phyloP scores from a whole-genome alignment of 345 rosid species.

The Eucalyptus sideroxylon region DNA sequence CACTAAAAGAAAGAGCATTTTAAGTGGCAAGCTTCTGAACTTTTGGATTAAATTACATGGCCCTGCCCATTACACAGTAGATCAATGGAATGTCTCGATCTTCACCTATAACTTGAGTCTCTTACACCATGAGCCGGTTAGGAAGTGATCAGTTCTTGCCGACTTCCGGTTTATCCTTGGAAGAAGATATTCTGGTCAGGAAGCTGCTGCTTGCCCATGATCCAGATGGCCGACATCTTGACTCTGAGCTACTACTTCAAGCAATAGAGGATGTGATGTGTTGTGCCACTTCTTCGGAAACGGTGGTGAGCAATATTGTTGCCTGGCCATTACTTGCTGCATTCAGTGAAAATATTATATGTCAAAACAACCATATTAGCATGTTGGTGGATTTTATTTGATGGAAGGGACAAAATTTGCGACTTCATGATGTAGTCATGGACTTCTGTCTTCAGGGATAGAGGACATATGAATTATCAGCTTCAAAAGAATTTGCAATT shows the following conservation, averaged over 20 bases:
- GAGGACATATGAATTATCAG: background rate
- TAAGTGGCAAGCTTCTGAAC: background rate
- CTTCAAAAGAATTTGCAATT: background rate
- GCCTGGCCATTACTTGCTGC: background rate
- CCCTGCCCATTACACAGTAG: background rate
- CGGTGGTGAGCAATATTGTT: background rate
- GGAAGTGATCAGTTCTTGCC: background rate
- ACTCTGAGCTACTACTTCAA: constrained; percentile 43
- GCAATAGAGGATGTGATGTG: constrained; percentile 47
- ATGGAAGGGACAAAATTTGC: background rate
- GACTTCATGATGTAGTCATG: background rate
- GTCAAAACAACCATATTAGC: background rate
- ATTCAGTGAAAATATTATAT: background rate
- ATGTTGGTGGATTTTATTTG: background rate
- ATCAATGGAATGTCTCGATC: background rate
- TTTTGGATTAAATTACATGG: background rate
- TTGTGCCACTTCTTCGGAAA: constrained; percentile 21
- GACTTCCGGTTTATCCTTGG: background rate
- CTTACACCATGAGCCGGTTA: background rate
- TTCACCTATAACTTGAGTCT: background rate
- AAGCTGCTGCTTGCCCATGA: constrained; percentile 58
- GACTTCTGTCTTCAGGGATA: background rate
- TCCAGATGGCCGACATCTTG: constrained; percentile 60
- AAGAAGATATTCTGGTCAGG: constrained; percentile 39
- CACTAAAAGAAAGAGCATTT: background rate